Evolutionary conservation across 2,329 filamentous ascomycete genomes (phyloP).

Genomic region (Diaporthe australafricana): DNA sequence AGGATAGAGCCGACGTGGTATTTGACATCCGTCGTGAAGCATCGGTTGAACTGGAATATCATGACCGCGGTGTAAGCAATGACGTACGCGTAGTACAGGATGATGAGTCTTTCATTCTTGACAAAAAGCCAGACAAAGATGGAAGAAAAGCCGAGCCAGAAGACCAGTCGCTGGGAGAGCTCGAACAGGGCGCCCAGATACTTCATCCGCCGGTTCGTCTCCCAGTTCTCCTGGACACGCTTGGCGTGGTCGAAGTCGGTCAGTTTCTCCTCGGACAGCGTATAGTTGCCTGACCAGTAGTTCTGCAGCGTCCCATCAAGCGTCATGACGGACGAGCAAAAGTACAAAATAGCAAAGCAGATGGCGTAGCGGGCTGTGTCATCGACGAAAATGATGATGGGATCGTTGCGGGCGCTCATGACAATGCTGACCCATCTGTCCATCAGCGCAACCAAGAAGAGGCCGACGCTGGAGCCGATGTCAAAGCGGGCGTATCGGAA

Average conservation of each 20-base stretch:
- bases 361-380: conserved; percentile 49
- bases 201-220: conserved; percentile 38
- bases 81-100: conserved; percentile 49
- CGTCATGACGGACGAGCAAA: conserved; percentile 51
- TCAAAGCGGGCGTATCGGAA: conserved; percentile 51
- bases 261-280: conserved; percentile 49
- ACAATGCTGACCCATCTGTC: conserved; percentile 52
- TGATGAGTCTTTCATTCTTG: conserved; percentile 44
- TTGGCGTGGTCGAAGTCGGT: conserved; percentile 43
- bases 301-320: conserved; percentile 51
- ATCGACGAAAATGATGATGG: conserved; percentile 46
- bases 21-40: conserved; percentile 51
- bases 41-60: conserved; percentile 54
- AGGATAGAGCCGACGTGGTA: conserved; percentile 50
- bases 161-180: conserved; percentile 45
- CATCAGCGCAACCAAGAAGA: conserved; percentile 53
- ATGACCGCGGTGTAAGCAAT: conserved; percentile 51
- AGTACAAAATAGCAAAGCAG: conserved; percentile 54
- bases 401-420: conserved; percentile 46
- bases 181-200: conserved; percentile 45
- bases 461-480: conserved; percentile 50
- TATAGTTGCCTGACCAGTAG: conserved; percentile 49
- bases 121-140: conserved; percentile 51
- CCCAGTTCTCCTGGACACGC: conserved; percentile 41
- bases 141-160: conserved; percentile 47